phyloP scores from a whole-genome alignment of 1,284 basidiomycete genomes.

The Microbotryum silenes-acaulis region DNA sequence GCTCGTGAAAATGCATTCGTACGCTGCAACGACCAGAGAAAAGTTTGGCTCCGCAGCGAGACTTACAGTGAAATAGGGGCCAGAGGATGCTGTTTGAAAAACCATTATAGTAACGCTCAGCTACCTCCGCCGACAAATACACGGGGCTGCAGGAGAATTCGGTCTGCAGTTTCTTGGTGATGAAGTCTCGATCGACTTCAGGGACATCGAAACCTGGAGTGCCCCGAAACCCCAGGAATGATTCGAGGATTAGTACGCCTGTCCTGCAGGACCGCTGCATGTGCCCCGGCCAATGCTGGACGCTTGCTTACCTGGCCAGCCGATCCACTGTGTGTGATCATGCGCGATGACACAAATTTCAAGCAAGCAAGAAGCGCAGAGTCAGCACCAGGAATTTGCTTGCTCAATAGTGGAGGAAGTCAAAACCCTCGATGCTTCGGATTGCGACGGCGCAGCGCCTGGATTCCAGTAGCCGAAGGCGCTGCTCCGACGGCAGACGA shows the following conservation, averaged over 20 bases:
- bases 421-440: too few species aligned
- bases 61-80: slow-evolving; percentile 83
- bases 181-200: slow-evolving; percentile 68
- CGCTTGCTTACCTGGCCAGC: slow-evolving; percentile 35
- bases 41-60: too few species aligned
- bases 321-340: slow-evolving; percentile 32
- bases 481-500: too few species aligned
- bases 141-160: slow-evolving; percentile 97
- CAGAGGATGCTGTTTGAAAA: slow-evolving; percentile 99
- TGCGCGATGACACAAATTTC: too few species aligned
- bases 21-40: too few species aligned
- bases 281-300: background rate
- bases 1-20: background rate
- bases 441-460: too few species aligned
- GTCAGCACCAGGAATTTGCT: too few species aligned
- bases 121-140: slow-evolving; percentile 93
- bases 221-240: background rate
- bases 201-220: slow-evolving; percentile 76
- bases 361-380: too few species aligned
- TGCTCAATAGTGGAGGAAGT: too few species aligned
- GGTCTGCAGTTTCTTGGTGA: slow-evolving; percentile 79
- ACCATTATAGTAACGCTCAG: slow-evolving; percentile 93
- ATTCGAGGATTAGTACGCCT: background rate
- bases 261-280: background rate
- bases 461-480: too few species aligned